Conservation (phyloP, 2,329 filamentous ascomycete genomes). For the Arthrinium phaeospermum region DNA sequence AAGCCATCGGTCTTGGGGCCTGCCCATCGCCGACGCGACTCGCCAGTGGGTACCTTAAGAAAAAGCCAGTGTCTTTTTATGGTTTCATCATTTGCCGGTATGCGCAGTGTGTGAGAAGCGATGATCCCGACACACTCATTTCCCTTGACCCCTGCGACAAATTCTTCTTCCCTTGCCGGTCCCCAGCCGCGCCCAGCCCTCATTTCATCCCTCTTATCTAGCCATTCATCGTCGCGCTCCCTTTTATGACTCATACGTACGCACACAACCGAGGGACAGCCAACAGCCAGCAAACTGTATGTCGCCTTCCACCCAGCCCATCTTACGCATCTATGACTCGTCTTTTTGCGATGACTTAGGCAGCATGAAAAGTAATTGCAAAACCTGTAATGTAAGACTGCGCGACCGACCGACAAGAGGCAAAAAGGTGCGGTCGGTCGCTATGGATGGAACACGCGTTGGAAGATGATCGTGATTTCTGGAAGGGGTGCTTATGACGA, state of each 20-base stretch:
- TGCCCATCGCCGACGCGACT: slow-evolving; percentile 15
- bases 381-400: not conserved
- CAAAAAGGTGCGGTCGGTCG: not conserved
- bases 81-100: slow-evolving; percentile 26
- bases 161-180: slow-evolving; percentile 20
- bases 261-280: slow-evolving; percentile 1
- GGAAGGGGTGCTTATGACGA: slow-evolving; percentile 11
- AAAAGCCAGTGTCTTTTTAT: slow-evolving; percentile 19
- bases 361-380: not conserved
- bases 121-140: slow-evolving; percentile 24
- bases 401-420: not conserved
- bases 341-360: not conserved
- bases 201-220: slow-evolving; percentile 16
- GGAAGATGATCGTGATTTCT: slow-evolving; percentile 14
- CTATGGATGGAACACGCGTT: not conserved
- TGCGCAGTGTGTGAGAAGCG: slow-evolving; percentile 20
- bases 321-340: slow-evolving; percentile 11
- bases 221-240: slow-evolving; percentile 19
- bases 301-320: not conserved
- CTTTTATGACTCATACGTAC: slow-evolving; percentile 19
- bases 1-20: slow-evolving; percentile 3
- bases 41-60: slow-evolving; percentile 12
- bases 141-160: slow-evolving; percentile 23
- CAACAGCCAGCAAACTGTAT: slow-evolving; percentile 11
- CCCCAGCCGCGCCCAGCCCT: slow-evolving; percentile 25